Base-by-base conservation (phyloP, 169 alveolate species). In the Plasmodium vivax region DNA sequence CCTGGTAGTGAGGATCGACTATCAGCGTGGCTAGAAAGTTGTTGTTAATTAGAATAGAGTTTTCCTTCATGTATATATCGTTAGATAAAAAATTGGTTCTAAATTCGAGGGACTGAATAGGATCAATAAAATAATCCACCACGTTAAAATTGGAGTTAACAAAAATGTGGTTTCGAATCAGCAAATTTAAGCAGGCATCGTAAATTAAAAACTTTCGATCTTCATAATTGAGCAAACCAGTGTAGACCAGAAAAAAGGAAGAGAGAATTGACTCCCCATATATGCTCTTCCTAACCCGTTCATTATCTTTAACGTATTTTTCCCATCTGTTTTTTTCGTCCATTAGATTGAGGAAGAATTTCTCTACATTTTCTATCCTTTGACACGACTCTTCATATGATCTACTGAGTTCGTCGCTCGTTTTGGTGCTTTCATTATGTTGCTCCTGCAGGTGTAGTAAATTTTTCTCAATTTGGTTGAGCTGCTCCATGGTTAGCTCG, bases 401-500 rank as follows among this genome's bases (percentile, higher is more conserved):
- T 36, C 54, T 83, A 23, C 92, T 92, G 4, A 95, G 97, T 98
- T 82, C 98, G 96, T 36, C 96, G 95, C 84, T 92, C 30, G 27
- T 62, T 82, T 92, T 71, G 2, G 83, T 92, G 87, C 97, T 96
- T 77, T 95, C 97, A 73, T 96, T 97, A 88, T 85, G 91, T 14
- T 88, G 94, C 85, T 90, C 87, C 73, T 92, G 80, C 68, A 90
- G 41, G 90, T 84, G 88, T 92, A 93, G 41, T 19, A 94, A 79
- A 84, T 95, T 83, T 93, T 93, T 91, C 93, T 95, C 93, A 75
- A 96, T 83, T 75, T 77, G 83, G 68, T 1, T 32, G 30, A 98
- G 96, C 80, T 95, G 96, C 41, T 93, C 88, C 92, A 97, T 97
- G 84, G 97, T 96, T 71, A 97, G 98, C 87, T 97, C 97, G 74